These are phyloP conservation scores for Microglena sp. DNA, from an alignment of 139 green algal species.

Conservation along the genomic window DNA sequence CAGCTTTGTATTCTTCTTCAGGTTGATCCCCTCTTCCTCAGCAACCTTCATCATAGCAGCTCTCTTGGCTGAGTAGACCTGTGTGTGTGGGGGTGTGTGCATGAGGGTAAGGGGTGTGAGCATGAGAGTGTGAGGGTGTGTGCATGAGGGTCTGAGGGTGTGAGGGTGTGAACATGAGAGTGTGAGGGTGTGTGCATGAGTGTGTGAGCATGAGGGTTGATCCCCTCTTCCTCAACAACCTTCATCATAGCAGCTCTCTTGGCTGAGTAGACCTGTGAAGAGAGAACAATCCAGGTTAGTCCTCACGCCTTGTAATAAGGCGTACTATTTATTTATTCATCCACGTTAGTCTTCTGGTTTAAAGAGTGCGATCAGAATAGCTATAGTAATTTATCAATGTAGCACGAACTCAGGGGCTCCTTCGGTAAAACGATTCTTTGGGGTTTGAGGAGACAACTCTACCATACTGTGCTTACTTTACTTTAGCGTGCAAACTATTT, in stretches of 20 bases:
- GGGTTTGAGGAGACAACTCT: no score
- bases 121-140: neutral
- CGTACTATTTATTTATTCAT: no score
- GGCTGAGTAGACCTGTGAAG: neutral
- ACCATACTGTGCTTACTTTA: no score
- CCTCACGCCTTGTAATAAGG: neutral
- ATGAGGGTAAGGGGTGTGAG: neutral
- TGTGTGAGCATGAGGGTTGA: neutral
- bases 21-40: slow-evolving; percentile 36
- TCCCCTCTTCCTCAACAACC: neutral
- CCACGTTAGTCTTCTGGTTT: neutral
- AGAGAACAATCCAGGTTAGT: neutral
- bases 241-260: neutral
- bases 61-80: slow-evolving; percentile 57
- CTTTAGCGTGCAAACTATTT: no score
- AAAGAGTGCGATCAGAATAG: neutral
- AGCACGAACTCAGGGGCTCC: no score
- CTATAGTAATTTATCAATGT: no score
- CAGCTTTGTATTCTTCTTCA: slow-evolving; percentile 12
- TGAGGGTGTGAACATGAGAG: neutral
- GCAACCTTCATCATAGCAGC: slow-evolving; percentile 39
- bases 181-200: neutral
- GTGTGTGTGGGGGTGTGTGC: neutral
- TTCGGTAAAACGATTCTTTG: no score
- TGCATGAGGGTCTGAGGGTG: neutral